Conservation (phyloP, 352 stramenopile species). For the Pythium insidiosum region DNA sequence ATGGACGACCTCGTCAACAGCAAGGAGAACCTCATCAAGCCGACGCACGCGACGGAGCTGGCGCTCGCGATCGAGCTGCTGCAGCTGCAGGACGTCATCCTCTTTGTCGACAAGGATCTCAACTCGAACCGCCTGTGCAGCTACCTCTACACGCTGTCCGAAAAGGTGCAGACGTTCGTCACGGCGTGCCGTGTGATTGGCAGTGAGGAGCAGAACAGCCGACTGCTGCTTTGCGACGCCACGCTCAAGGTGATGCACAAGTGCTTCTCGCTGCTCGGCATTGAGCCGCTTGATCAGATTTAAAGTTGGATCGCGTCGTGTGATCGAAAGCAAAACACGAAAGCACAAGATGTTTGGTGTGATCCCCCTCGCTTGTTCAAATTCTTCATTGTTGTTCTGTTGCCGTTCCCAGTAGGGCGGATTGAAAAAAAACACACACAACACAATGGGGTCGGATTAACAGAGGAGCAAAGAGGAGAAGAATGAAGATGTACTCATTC, state of each 20-base stretch:
- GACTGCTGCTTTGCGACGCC: conserved; percentile 94
- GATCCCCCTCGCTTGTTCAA: no score
- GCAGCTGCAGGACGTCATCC: conserved; percentile 93
- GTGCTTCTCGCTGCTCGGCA: conserved; percentile 91
- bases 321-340: no score
- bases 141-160: conserved; percentile 96
- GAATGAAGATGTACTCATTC: no score
- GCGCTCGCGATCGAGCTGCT: conserved; percentile 93
- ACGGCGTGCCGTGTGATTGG: conserved; percentile 97
- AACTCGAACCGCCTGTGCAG: conserved; percentile 97
- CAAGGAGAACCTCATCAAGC: conserved; percentile 46
- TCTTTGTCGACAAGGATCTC: conserved; percentile 92
- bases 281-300: conserved; percentile 91
- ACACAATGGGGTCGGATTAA: no score
- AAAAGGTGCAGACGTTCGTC: conserved; percentile 97
- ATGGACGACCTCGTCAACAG: conserved; percentile 57
- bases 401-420: no score
- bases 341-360: no score
- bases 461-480: no score
- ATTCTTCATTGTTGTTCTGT: no score
- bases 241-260: conserved; percentile 94
- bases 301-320: conserved; percentile 72
- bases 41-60: conserved; percentile 79
- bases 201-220: conserved; percentile 91
- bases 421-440: no score